Percentiles rank a stretch among this genome's conserved stretches.
Conservation (phyloP, 2,329 filamentous ascomycete species). For the Calonectria pauciramosa region DNA sequence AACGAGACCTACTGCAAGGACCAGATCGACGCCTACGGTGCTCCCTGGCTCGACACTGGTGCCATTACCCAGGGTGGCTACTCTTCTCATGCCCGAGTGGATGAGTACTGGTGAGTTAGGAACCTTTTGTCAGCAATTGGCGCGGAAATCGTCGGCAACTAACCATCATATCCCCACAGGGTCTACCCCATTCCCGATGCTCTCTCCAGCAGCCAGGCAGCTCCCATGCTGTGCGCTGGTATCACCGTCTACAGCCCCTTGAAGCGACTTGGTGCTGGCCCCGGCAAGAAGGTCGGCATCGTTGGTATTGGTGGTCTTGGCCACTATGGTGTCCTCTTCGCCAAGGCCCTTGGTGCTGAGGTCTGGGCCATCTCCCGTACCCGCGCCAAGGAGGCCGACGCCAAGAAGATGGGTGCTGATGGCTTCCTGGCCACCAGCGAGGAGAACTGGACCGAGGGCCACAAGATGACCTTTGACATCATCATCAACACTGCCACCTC, state of each 20-base stretch:
- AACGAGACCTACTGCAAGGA: constrained; percentile 58
- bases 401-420: constrained; percentile 70
- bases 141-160: constrained; percentile 14
- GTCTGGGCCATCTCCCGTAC: constrained; percentile 73
- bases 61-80: constrained; percentile 72
- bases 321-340: constrained; percentile 79
- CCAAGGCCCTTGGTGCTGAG: constrained; percentile 75
- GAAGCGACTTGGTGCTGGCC: constrained; percentile 80
- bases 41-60: constrained; percentile 64
- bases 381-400: constrained; percentile 72
- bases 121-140: not conserved
- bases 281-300: constrained; percentile 84
- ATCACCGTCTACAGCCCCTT: constrained; percentile 85
- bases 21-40: constrained; percentile 64
- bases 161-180: constrained; percentile 50
- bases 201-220: constrained; percentile 73
- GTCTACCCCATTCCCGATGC: constrained; percentile 82
- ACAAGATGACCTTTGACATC: constrained; percentile 78
- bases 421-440: constrained; percentile 72
- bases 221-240: constrained; percentile 88
- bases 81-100: constrained; percentile 52
- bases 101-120: constrained; percentile 60
- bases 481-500: constrained; percentile 82
- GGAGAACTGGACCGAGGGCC: constrained; percentile 68
- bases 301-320: constrained; percentile 81